Percentiles rank a stretch among this genome's conserved stretches.
Conservation (phyloP, 164 flowering plant species). For the Umbellularia californica region DNA sequence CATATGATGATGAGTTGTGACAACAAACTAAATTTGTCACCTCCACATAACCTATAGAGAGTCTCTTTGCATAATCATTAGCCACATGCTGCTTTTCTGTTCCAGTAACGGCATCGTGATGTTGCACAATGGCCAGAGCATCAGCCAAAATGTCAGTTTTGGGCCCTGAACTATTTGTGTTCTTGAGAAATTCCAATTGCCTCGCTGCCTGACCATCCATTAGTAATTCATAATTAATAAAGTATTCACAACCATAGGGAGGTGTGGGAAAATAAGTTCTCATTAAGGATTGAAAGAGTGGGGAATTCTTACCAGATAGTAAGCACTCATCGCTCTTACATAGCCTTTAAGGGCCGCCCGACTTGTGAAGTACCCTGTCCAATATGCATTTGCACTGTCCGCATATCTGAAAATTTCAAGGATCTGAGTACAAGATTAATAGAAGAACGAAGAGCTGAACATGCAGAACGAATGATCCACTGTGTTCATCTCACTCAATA, state of each 20-base stretch:
- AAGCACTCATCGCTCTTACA: slow-evolving; percentile 82
- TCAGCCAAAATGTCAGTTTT: slow-evolving; percentile 69
- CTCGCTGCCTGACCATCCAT: slow-evolving; percentile 65
- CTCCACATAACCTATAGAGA: slow-evolving; percentile 72
- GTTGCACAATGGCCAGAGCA: slow-evolving; percentile 93
- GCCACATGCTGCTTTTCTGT: slow-evolving; percentile 93
- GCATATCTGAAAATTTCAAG: slow-evolving; percentile 60
- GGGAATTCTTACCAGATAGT: slow-evolving; percentile 60
- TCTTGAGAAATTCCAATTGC: slow-evolving; percentile 73
- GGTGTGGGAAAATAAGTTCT: not conserved
- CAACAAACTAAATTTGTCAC: slow-evolving; percentile 23
- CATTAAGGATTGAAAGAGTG: not conserved
- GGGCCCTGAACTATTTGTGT: slow-evolving; percentile 53
- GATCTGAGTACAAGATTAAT: not conserved
- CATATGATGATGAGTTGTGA: not conserved
- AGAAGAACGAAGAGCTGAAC: not conserved
- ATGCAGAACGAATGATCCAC: not conserved
- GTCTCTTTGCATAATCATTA: slow-evolving; percentile 82
- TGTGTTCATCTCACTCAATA: not conserved
- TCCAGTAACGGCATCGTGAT: slow-evolving; percentile 95
- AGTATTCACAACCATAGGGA: not conserved
- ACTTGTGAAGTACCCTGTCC: slow-evolving; percentile 95
- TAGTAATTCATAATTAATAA: not conserved
- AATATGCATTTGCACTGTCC: slow-evolving; percentile 77
- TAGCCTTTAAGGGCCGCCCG: slow-evolving; percentile 83